Base-by-base conservation (phyloP, 495 filamentous ascomycete genomes). In the Aspergillus avenaceus region DNA sequence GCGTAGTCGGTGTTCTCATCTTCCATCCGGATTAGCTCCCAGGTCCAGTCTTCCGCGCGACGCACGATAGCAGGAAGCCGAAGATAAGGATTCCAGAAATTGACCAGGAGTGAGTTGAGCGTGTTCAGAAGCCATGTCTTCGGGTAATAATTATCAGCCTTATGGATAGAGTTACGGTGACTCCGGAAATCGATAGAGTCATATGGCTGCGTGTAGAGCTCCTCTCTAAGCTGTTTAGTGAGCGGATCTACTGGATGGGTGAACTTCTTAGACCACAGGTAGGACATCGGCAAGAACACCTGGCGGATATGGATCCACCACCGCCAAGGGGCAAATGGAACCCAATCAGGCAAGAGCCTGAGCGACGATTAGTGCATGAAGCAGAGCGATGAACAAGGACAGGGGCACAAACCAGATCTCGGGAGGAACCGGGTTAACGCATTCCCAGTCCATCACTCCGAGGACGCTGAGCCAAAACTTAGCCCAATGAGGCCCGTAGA, bases 221-320 rank as follows among this genome's bases (percentile, higher is more conserved):
- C 93, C 59, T 95, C 71, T 9, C 90, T 82, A 23, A 98, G 74
- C 46, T 81, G 77, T 13, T 75, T 77, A 41, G 85, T 88, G 1
- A 92, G 54, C 8, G 87, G 80, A 41, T 85, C 88, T 45, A 84
- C 72, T 14, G 88, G 86, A 49, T 81, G 82, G 9, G 78, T 76
- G 77, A 84, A 95, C 36, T 77, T 78, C 69, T 84, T 85, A 6
- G 89, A 92, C 73, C 85, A 96, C 31, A 97, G 74, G 58, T 85
- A 97, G 11, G 86, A 84, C 89, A 97, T 96, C 8, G 92, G 86
- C 28, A 96, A 67, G 65, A 91, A 96, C 25, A 98, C 92, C 64
- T 86, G 82, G 13, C 93, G 89, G 67, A 96, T 96, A 53, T 98
- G 93, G 53, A 96, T 90, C 93, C 93, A 98, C 93, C 93, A 98